phyloP scores from a whole-genome alignment of 2,329 filamentous ascomycete genomes.

The Kalmusia sp. region DNA sequence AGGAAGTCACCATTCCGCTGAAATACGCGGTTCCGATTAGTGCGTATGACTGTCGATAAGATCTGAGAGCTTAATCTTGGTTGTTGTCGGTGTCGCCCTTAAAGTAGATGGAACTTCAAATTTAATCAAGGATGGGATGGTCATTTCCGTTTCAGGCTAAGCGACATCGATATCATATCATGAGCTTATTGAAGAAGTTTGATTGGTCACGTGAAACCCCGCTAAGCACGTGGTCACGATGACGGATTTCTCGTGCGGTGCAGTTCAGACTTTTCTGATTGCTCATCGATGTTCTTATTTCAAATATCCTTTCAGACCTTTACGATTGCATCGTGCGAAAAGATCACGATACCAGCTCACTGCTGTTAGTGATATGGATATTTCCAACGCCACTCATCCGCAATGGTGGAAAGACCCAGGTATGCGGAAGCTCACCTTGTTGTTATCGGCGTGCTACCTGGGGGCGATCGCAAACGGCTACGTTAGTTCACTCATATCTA shows the following conservation, averaged over 20 bases:
- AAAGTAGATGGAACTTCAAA: too few species aligned
- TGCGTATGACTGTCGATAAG: too few species aligned
- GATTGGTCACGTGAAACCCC: not conserved
- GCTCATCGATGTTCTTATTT: too few species aligned
- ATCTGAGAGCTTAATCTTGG: too few species aligned
- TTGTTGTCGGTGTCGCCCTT: too few species aligned
- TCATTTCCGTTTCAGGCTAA: too few species aligned
- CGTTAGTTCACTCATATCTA: constrained; percentile 24
- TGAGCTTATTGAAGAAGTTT: not conserved
- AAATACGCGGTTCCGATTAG: too few species aligned
- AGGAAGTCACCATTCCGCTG: not conserved
- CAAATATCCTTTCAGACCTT: not conserved
- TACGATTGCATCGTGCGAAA: not conserved
- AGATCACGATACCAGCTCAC: too few species aligned
- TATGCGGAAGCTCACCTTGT: constrained; percentile 20
- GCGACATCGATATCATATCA: too few species aligned
- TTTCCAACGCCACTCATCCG: constrained; percentile 16
- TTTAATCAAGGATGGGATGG: too few species aligned
- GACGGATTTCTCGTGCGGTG: not conserved
- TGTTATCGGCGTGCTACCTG: constrained; percentile 24
- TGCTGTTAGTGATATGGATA: not conserved
- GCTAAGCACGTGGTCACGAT: not conserved
- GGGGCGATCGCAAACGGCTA: constrained; percentile 27
- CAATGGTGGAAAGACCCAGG: constrained; percentile 24
- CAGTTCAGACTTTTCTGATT: not conserved